Base-by-base conservation (phyloP, 2,329 filamentous ascomycete species). In the Albophoma yamanashiensis region DNA sequence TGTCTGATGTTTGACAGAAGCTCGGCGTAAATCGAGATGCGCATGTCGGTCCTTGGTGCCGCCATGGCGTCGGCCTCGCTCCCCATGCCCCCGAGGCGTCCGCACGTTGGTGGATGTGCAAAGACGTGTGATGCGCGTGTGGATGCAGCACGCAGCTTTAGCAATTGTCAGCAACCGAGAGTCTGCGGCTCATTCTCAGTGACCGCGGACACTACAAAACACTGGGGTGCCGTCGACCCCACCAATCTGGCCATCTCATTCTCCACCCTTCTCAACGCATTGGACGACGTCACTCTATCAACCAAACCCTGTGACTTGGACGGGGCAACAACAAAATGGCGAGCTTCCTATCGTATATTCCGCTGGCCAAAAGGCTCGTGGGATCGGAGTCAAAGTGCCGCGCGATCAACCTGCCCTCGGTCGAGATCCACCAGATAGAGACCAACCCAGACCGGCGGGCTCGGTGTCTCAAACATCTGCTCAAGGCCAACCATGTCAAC, bases 401-500 rank as follows among this genome's bases (percentile, higher is more conserved):
- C 59, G 71, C 75, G 56, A 82, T 87, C 66, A 68, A 79, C 58
- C 70, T 97, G 8, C 80, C 88, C 11, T 78, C 89, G 0, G 87
- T 93, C 59, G 79, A 89, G 64, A 80, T 91, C 60, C 86, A 95
- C 74, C 84, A 89, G 71, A 82, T 96, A 67, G 93, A 97, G 75
- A 88, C 87, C 6, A 81, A 86, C 56, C 82, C 86, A 11, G 91
- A 95, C 70, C 93, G 91, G 72, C 81, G 89, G 60, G 86, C 89
- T 22, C 82, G 93, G 62, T 90, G 90, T 25, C 80, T 99, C 63
- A 97, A 96, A 76, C 92, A 97, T 74, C 79, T 99, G 17, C 74
- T 99, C 62, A 91, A 89, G 73, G 88, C 92, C 58, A 97, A 97
- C 72, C 94, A 99, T 76, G 87, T 88, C 65, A 96, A 94, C 71